phyloP scores from a whole-genome alignment of 2,329 filamentous ascomycete species.

The Diaporthe longicolla region DNA sequence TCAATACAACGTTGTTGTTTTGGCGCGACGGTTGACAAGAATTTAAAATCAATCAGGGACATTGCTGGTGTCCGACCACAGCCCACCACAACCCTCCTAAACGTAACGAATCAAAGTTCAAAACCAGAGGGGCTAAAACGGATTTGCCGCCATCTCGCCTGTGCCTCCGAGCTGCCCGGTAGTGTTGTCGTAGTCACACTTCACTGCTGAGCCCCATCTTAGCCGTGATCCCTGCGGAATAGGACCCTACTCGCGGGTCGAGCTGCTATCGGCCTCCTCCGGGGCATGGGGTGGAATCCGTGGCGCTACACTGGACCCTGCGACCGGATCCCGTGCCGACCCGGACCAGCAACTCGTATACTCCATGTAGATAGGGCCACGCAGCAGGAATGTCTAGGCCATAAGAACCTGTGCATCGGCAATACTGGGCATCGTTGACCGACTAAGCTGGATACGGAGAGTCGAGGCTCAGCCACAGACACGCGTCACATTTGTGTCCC shows the following conservation, averaged over 20 bases:
- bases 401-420: background rate
- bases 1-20: background rate
- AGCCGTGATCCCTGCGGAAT: background rate
- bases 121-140: constrained; percentile 1
- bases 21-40: background rate
- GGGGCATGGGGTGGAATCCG: background rate
- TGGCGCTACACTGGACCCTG: background rate
- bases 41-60: constrained; percentile 19
- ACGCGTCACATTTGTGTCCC: background rate
- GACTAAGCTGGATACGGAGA: background rate
- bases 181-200: background rate
- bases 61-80: background rate
- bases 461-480: background rate
- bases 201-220: background rate
- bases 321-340: constrained; percentile 7
- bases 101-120: background rate
- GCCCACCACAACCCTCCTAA: background rate
- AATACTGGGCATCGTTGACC: background rate
- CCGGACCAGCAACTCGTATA: background rate
- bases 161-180: background rate
- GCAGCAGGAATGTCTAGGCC: background rate
- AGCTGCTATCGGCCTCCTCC: background rate
- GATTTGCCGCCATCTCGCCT: background rate
- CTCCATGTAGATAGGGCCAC: background rate
- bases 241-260: constrained; percentile 1